Evolutionary conservation across 371 early-diverging fungal genomes (phyloP), one percentile per base, ranked within the genome.

Genomic region (Sporodiniella umbellata): DNA sequence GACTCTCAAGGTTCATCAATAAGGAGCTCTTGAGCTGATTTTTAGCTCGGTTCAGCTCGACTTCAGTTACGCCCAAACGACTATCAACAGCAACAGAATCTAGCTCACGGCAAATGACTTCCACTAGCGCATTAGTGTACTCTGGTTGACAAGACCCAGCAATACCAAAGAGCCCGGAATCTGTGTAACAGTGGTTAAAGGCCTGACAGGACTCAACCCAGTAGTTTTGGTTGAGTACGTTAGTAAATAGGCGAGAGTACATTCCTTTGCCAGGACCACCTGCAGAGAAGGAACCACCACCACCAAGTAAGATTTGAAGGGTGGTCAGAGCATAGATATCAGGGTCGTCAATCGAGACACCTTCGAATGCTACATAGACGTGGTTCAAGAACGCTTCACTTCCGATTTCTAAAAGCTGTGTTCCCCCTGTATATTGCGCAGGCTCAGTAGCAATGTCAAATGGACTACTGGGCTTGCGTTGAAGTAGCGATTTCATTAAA

Each of bases 201-300:
- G 89, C 85, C 65, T 88, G 79, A 70, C 96, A 96, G 5, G 87
- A 89, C 58, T 98, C 96, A 14, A 96, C 87, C 95, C 95, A 96
- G 50, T 82, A 81, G 65, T 92, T 86, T 56, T 91, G 92, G 68
- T 96, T 96, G 51, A 98, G 78, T 2, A 98, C 95, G 33, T 92
- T 84, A 5, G 93, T 94, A 64, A 94, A 98, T 30, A 98, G 77
- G 14, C 97, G 87, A 14, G 96, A 94, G 78, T 96, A 95, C 95
- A 98, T 96, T 53, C 98, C 98, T 71, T 98, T 96, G 19, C 98
- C 98, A 0, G 98, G 98, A 1, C 98, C 98, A 55, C 98, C 98
- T 0, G 98, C 98, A 11, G 93, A 93, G 70, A 98, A 98, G 4
- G 94, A 90, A 1, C 93, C 92, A 43, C 98, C 98, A 25, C 98